These are phyloP conservation scores for Xylaria sp. DNA, from an alignment of 2,329 filamentous ascomycete species.

Conservation along the genomic window DNA sequence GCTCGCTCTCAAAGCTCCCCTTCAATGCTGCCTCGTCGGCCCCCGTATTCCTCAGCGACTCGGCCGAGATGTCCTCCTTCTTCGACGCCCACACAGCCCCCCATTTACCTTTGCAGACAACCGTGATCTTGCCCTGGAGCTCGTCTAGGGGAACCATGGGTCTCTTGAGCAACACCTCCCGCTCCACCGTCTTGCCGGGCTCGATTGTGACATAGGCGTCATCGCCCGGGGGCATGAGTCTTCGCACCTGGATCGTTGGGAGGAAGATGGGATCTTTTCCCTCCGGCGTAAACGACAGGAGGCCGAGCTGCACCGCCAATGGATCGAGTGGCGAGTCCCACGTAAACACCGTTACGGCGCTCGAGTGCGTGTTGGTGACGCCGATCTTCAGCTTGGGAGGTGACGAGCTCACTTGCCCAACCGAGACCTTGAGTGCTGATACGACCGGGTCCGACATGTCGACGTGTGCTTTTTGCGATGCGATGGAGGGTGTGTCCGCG, in stretches of 20 bases:
- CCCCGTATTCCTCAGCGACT: slow-evolving; percentile 32
- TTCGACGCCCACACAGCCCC: slow-evolving; percentile 44
- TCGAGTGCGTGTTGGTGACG: slow-evolving; percentile 48
- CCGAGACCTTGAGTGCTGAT: slow-evolving; percentile 38
- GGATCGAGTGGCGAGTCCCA: slow-evolving; percentile 55
- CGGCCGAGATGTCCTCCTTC: slow-evolving; percentile 31
- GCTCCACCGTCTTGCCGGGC: slow-evolving; percentile 44
- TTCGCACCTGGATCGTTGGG: slow-evolving; percentile 45
- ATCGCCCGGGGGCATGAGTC: slow-evolving; percentile 48
- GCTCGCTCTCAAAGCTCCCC: slow-evolving; percentile 36
- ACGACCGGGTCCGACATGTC: slow-evolving; percentile 33
- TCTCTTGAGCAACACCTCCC: slow-evolving; percentile 46
- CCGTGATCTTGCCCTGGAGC: slow-evolving; percentile 42
- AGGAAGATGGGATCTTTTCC: slow-evolving; percentile 43
- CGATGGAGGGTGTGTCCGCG: neutral
- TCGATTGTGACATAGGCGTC: slow-evolving; percentile 48
- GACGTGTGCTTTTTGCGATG: slow-evolving; percentile 8
- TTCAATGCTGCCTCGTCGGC: slow-evolving; percentile 31
- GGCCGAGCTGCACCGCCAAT: slow-evolving; percentile 48
- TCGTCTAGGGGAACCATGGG: slow-evolving; percentile 44
- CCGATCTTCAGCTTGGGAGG: slow-evolving; percentile 45
- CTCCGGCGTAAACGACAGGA: slow-evolving; percentile 48
- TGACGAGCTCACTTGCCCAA: slow-evolving; percentile 36
- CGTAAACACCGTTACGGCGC: slow-evolving; percentile 48
- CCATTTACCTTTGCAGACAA: slow-evolving; percentile 48